Evolutionary conservation across 805 yeast genomes (phyloP).

Genomic region (Isabelozyma gotoi): DNA sequence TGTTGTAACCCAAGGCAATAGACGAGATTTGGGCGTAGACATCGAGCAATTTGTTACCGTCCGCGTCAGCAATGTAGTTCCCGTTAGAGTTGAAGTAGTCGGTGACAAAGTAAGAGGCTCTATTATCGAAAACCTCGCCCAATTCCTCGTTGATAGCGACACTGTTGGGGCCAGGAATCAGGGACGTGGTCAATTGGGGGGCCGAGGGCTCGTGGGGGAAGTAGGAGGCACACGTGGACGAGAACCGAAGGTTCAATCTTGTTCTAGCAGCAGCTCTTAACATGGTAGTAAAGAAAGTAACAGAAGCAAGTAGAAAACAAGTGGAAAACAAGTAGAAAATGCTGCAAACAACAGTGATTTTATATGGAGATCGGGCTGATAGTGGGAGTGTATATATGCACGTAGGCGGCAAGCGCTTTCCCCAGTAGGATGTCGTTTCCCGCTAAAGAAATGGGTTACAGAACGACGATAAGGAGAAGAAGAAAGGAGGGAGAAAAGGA

Average conservation of each 20-base stretch:
- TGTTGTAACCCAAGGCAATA: constrained; percentile 44
- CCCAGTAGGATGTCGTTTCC: neutral
- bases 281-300: neutral
- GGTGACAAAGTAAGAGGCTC: constrained; percentile 41
- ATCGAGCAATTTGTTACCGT: constrained; percentile 40
- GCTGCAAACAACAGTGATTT: neutral
- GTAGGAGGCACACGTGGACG: constrained; percentile 24
- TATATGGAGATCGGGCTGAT: neutral
- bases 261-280: neutral
- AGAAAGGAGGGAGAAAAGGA: neutral
- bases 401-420: neutral
- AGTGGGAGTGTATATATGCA: neutral
- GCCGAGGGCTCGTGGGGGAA: constrained; percentile 36
- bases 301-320: neutral
- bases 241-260: neutral
- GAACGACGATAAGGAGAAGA: neutral
- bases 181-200: constrained; percentile 27
- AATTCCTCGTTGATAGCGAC: constrained; percentile 29
- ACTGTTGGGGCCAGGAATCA: constrained; percentile 41
- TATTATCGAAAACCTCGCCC: constrained; percentile 39
- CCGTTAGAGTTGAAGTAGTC: constrained; percentile 40
- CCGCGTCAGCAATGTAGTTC: constrained; percentile 42
- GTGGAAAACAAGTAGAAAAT: neutral
- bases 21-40: constrained; percentile 45
- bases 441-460: neutral